A percentile compares a stretch with the other conserved stretches of the same genome.
Conservation (phyloP, 495 filamentous ascomycete species). For the Aspergillus haitiensis region DNA sequence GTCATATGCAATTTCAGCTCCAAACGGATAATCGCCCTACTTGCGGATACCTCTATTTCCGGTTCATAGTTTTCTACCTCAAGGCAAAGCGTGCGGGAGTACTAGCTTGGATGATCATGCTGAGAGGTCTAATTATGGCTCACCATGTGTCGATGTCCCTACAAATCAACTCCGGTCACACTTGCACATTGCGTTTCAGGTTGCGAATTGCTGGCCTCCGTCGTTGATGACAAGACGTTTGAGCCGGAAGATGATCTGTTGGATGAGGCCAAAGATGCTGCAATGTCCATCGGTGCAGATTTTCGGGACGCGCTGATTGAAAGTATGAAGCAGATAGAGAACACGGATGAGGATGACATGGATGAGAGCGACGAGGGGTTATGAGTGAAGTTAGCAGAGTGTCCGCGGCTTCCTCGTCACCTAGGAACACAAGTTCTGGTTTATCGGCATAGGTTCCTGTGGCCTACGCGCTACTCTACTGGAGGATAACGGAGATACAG, state of each 20-base stretch:
- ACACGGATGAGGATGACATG: background rate
- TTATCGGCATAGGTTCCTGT: too few relatives aligned
- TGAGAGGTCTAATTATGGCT: background rate
- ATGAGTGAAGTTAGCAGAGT: too few relatives aligned
- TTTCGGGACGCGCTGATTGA: background rate
- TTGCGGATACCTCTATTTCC: background rate
- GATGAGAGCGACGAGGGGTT: background rate
- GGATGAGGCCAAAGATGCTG: background rate
- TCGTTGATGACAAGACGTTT: slow-evolving; percentile 3
- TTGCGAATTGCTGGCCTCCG: background rate
- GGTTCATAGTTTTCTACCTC: background rate
- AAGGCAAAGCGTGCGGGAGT: background rate
- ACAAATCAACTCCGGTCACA: background rate
- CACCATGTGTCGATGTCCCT: background rate
- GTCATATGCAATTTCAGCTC: background rate
- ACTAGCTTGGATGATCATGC: background rate
- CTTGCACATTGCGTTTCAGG: slow-evolving; percentile 2
- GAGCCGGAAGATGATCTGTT: background rate
- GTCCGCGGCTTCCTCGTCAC: too few relatives aligned
- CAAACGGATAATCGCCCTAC: background rate
- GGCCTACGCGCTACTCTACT: too few relatives aligned
- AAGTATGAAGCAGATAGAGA: background rate
- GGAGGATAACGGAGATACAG: too few relatives aligned
- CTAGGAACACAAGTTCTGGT: too few relatives aligned
- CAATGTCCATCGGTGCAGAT: background rate